A percentile compares a stretch with the other conserved stretches of the same genome.
Evolutionary conservation across 495 filamentous ascomycete species (phyloP).

Genomic region (Penicillium crystallinum): DNA sequence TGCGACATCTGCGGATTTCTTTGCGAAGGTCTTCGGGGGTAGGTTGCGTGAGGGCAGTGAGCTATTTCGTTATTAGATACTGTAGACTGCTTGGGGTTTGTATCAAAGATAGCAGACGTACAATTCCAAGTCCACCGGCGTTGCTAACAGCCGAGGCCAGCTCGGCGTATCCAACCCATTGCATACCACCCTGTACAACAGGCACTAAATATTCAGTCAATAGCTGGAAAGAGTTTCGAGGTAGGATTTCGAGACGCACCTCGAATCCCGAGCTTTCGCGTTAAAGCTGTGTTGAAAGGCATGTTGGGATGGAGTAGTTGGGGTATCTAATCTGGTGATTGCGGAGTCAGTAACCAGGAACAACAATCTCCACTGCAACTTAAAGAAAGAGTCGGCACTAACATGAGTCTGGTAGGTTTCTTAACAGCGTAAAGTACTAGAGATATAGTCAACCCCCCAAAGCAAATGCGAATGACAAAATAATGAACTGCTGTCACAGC

Average conservation of each 20-base stretch:
- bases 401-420: background rate
- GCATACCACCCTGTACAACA: constrained; percentile 97
- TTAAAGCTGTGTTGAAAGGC: constrained; percentile 91
- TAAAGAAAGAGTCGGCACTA: background rate
- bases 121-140: constrained; percentile 87
- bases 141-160: constrained; percentile 92
- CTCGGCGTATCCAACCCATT: constrained; percentile 86
- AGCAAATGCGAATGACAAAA: constrained; percentile 8
- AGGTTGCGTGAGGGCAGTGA: constrained; percentile 91
- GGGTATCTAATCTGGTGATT: background rate
- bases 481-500: constrained; percentile 11
- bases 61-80: constrained; percentile 29
- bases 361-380: background rate
- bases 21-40: constrained; percentile 87
- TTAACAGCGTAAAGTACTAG: background rate
- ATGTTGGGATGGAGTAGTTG: constrained; percentile 42
- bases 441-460: background rate
- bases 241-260: constrained; percentile 39
- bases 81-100: background rate
- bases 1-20: constrained; percentile 83
- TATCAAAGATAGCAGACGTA: constrained; percentile 17
- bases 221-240: background rate
- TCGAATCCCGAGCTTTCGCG: constrained; percentile 80
- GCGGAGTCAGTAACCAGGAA: background rate
- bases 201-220: constrained; percentile 58